These are phyloP conservation scores for Scutellaria galericulata DNA, from an alignment of 257 asterid species.

Conservation along the genomic window DNA sequence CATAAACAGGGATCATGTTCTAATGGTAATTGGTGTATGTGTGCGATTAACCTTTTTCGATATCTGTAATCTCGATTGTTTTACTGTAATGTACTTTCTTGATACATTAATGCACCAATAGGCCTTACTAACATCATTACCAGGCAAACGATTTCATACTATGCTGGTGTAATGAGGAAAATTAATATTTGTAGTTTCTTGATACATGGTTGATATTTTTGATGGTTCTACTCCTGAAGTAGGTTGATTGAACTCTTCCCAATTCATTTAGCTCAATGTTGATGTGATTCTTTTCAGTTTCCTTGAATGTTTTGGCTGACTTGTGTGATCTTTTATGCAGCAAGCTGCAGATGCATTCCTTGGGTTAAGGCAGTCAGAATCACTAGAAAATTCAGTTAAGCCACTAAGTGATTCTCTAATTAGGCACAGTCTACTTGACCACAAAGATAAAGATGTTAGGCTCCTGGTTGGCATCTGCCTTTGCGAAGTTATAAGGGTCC, in stretches of 20 bases:
- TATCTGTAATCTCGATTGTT: background rate
- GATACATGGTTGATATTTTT: background rate
- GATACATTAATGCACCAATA: background rate
- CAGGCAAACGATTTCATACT: background rate
- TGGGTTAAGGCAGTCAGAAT: slow-evolving; percentile 57
- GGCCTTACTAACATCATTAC: background rate
- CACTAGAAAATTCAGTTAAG: slow-evolving; percentile 45
- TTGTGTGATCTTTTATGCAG: slow-evolving; percentile 47
- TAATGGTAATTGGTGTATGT: background rate
- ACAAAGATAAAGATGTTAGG: slow-evolving; percentile 71
- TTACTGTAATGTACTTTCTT: background rate
- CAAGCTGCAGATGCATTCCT: slow-evolving; percentile 64
- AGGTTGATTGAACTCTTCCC: slow-evolving; percentile 16
- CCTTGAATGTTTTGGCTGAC: slow-evolving; percentile 22
- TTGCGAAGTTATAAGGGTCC: slow-evolving; percentile 65
- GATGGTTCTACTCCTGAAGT: slow-evolving; percentile 14
- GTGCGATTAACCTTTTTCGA: background rate
- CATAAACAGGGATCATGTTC: background rate
- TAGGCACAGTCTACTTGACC: slow-evolving; percentile 61
- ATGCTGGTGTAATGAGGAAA: background rate
- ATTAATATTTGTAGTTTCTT: background rate
- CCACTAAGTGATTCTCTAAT: slow-evolving; percentile 65
- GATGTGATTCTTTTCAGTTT: slow-evolving; percentile 1
- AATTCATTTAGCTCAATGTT: slow-evolving; percentile 21
- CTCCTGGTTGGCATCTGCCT: slow-evolving; percentile 73